Evolutionary conservation across 2,329 filamentous ascomycete species (phyloP).

Genomic region (Ceratocystis alfenasii): DNA sequence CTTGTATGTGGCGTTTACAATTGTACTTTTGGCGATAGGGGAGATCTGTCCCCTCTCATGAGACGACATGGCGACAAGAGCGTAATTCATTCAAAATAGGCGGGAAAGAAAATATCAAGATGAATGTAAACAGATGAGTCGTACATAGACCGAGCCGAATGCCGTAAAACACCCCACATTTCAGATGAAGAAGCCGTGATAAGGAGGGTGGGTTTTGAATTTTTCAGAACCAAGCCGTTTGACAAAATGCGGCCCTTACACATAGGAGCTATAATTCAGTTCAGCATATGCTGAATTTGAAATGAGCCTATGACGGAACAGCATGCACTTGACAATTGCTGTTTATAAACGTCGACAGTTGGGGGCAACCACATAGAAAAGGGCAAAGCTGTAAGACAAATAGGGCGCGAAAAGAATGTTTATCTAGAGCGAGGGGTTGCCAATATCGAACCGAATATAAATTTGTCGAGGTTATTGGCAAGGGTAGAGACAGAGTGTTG

Average conservation of each 20-base stretch:
- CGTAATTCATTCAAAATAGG: slow-evolving; percentile 14
- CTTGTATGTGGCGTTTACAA: slow-evolving; percentile 12
- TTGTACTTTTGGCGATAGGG: not conserved
- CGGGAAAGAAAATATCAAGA: slow-evolving; percentile 7
- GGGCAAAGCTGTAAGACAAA: too few relatives aligned
- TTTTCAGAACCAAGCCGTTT: not conserved
- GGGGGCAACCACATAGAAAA: not conserved
- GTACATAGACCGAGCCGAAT: not conserved
- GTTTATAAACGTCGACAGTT: not conserved
- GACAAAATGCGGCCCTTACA: not conserved
- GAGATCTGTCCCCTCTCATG: not conserved
- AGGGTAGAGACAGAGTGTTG: not conserved
- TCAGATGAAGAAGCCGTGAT: slow-evolving; percentile 1
- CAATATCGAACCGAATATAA: not conserved
- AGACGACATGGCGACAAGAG: slow-evolving; percentile 6
- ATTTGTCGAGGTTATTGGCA: not conserved
- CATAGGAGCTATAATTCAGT: not conserved
- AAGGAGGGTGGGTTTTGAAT: not conserved
- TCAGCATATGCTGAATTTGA: not conserved
- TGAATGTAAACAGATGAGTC: slow-evolving; percentile 5
- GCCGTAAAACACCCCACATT: not conserved
- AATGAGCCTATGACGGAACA: not conserved
- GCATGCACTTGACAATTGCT: not conserved
- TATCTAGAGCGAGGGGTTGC: slow-evolving; percentile 7
- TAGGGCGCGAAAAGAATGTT: not conserved